Conservation (phyloP, 306 rosid genomes). For the Fragaria iinumae region DNA sequence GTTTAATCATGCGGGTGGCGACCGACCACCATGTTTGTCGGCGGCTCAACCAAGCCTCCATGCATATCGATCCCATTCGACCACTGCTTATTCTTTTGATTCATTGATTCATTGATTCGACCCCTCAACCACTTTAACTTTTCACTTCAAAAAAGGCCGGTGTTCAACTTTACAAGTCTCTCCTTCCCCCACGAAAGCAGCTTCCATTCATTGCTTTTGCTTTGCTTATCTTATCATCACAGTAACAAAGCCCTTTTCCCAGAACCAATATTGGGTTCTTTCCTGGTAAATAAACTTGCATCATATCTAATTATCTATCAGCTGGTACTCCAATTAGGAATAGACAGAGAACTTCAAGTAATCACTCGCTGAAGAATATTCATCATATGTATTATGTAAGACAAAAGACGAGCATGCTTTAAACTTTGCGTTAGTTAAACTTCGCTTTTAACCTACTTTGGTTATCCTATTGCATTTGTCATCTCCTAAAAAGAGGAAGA, state of each 20-base stretch:
- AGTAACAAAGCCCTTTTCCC: slow-evolving; percentile 11
- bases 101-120: slow-evolving; percentile 7
- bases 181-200: slow-evolving; percentile 4
- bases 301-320: background rate
- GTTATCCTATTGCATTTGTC: slow-evolving; percentile 50
- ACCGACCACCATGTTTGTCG: slow-evolving; percentile 19
- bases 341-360: too few relatives aligned
- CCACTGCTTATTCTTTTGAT: background rate
- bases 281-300: background rate
- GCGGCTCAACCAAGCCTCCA: slow-evolving; percentile 1
- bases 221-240: background rate
- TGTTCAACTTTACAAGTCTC: slow-evolving; percentile 30
- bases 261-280: background rate
- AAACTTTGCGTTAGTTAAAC: slow-evolving; percentile 38
- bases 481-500: slow-evolving; percentile 34
- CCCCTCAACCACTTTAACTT: slow-evolving; percentile 11
- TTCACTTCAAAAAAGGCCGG: slow-evolving; percentile 14
- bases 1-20: background rate
- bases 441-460: slow-evolving; percentile 47
- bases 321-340: too few relatives aligned
- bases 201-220: slow-evolving; percentile 24
- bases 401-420: slow-evolving; percentile 26
- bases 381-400: slow-evolving; percentile 19
- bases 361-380: background rate
- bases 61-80: background rate